Evolutionary conservation across 1,284 basidiomycete species (phyloP).

Genomic region (Tylopilus sp.): DNA sequence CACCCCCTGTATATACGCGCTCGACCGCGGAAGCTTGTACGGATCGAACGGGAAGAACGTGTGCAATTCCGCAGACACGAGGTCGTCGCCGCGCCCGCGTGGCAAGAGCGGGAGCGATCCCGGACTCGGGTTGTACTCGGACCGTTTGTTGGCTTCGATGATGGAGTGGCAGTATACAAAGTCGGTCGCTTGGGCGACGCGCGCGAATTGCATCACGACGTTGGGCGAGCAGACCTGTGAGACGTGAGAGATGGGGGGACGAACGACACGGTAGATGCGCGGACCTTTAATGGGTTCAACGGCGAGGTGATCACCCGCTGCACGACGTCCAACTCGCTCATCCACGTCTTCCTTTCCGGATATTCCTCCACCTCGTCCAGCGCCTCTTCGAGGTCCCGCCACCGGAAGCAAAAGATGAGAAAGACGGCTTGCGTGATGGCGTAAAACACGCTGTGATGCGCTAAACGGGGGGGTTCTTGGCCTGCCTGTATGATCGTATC

Average conservation of each 20-base stretch:
- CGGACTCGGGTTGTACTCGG: slow-evolving; percentile 40
- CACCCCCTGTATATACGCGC: slow-evolving; percentile 64
- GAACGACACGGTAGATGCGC: not conserved
- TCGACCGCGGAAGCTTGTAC: slow-evolving; percentile 81
- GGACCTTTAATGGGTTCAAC: slow-evolving; percentile 88
- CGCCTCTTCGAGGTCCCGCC: slow-evolving; percentile 80
- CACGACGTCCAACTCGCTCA: slow-evolving; percentile 76
- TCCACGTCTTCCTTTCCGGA: slow-evolving; percentile 68
- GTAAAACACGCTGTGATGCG: slow-evolving; percentile 82
- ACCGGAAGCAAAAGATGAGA: slow-evolving; percentile 97
- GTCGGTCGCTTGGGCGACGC: slow-evolving; percentile 85
- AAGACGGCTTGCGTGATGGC: slow-evolving; percentile 93
- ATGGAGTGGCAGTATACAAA: slow-evolving; percentile 97
- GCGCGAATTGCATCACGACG: slow-evolving; percentile 94
- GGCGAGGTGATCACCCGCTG: slow-evolving; percentile 81
- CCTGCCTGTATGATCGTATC: slow-evolving; percentile 53
- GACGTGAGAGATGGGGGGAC: not conserved
- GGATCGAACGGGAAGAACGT: slow-evolving; percentile 99
- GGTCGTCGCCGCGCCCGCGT: slow-evolving; percentile 30
- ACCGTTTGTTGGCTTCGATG: slow-evolving; percentile 79
- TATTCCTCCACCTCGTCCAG: slow-evolving; percentile 52
- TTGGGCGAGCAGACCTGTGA: slow-evolving; percentile 81
- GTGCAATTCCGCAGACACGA: slow-evolving; percentile 74
- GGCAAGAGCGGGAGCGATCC: slow-evolving; percentile 36
- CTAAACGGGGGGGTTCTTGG: slow-evolving; percentile 38